Evolutionary conservation across 306 rosid genomes (phyloP), one percentile per base, ranked within the genome.

Genomic region (Luffa aegyptiaca): DNA sequence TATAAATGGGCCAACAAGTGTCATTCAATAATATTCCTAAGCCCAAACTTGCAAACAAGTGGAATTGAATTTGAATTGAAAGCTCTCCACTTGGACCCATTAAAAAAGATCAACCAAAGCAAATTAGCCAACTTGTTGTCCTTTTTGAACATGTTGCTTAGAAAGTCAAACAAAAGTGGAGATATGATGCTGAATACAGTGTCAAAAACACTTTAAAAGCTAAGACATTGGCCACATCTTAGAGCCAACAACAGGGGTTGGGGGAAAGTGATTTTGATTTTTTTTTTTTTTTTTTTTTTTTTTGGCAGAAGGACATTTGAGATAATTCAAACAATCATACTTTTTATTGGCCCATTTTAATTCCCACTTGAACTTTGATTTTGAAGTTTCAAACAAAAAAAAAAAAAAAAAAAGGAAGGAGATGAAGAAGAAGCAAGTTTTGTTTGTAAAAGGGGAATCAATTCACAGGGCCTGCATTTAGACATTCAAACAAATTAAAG

Each of bases 401-500:
- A 8, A 39, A 35, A 7, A 20, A 4, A 41, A 8, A 39, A 35
- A 7, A 20, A 4, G 21, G 16, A 8, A 41, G 49, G 7, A 39
- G 35, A 41, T 68, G 49, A 37, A 68, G 49, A 37, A 68, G 52
- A 69, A 44, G 36, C 52, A 69, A n/a, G 8, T 42, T 42, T n/a
- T 69, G 75, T 70, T 70, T 45, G 39, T 44, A 70, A 45, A 37
- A 70, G 36, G 37, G 37, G 56, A 70, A 68, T 68, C 75, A 68
- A 65, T 17, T 42, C 17, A 68, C 31, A 68, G 36, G 36, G 35
- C 8, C 14, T 68, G 52, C 16, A 42, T 68, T 68, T 68, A 5
- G 52, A 68, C 75, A 42, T 69, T 69, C 75, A 69, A 69, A 69
- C 75, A 69, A 69, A 49, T 49, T 49, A 49, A 49, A 69, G 52